Evolutionary conservation across 176 grass and related monocot genomes (phyloP), one percentile per base, ranked within the genome.

Genomic region (Aechmea fasciata): DNA sequence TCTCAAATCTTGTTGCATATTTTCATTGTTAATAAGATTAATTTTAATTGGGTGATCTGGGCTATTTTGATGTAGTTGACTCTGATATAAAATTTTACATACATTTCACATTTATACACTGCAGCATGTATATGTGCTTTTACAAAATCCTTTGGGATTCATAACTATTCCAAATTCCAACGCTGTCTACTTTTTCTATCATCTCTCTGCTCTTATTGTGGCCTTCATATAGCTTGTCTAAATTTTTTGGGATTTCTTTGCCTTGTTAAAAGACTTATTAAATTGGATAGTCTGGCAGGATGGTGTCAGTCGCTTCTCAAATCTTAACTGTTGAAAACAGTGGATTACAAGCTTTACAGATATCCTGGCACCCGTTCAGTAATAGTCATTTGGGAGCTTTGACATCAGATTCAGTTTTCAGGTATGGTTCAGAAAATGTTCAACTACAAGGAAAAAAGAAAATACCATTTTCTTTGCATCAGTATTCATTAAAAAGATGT

Each of bases 351-450:
- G 82, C 84, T 68, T 66, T 93, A 52, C 94, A 93, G 75, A 81
- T 73, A 74, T 92, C 77, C 33, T 99, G 94, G 94, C 89, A 99
- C 73, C 89, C 94, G 70, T 85, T 83, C 63, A 93, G 89, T 57
- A 80, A 78, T 68, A 76, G 70, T 63, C 94, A 99, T 83, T 90
- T 92, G 78, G 80, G 84, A 48, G 69, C 93, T 75, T 93, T 99
- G 71, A 88, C 87, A 82, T 93, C 89, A 75, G 89, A 93, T 87
- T 84, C 89, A 33, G 81, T 99, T 85, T 88, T 99, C 68, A 87
- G 93, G 93, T 90, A 73, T 71, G 67, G 10, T 14, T 81, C 79
- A 28, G 48, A 52, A 62, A 79, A 50, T 50, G 28, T 68, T 25
- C 28, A 59, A 26, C 33, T 33, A 17, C 24, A 26, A 72, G 51